phyloP scores from a whole-genome alignment of 495 filamentous ascomycete genomes.

The Aeminium ludgeri region DNA sequence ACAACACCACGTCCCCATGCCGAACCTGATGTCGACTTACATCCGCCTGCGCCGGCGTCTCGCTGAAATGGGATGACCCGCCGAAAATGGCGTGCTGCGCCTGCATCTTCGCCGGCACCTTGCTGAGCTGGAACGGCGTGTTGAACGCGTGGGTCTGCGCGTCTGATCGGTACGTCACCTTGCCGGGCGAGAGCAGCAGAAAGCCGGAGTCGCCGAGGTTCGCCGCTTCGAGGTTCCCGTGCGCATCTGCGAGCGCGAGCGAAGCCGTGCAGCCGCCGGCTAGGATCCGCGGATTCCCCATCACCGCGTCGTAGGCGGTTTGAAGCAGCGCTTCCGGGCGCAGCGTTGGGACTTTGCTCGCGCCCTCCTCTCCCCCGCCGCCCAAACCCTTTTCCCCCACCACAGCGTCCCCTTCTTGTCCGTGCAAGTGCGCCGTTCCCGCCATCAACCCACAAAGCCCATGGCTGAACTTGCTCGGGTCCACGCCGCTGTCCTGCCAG shows the following conservation, averaged over 20 bases:
- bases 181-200: constrained; percentile 65
- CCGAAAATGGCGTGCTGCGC: constrained; percentile 64
- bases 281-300: constrained; percentile 49
- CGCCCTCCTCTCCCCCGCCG: constrained; percentile 26
- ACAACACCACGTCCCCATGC: constrained; percentile 79
- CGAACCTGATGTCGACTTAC: constrained; percentile 55
- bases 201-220: constrained; percentile 89
- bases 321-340: constrained; percentile 60
- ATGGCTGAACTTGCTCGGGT: constrained; percentile 90
- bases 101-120: constrained; percentile 65
- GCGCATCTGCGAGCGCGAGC: constrained; percentile 50
- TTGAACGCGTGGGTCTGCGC: constrained; percentile 96
- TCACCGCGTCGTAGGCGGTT: constrained; percentile 62
- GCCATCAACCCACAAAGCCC: constrained; percentile 89
- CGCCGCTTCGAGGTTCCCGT: constrained; percentile 48
- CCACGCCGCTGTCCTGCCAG: constrained; percentile 78
- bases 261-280: constrained; percentile 86
- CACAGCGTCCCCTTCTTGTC: constrained; percentile 2
- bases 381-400: constrained; percentile 10
- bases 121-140: constrained; percentile 84
- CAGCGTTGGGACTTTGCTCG: constrained; percentile 23
- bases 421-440: constrained; percentile 33
- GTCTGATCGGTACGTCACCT: constrained; percentile 61
- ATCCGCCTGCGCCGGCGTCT: constrained; percentile 70
- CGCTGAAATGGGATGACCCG: constrained; percentile 50